A percentile compares a stretch with the other conserved stretches of the same genome.
Conservation (phyloP, 164 flowering plant genomes). For the Magnolia officinalis region DNA sequence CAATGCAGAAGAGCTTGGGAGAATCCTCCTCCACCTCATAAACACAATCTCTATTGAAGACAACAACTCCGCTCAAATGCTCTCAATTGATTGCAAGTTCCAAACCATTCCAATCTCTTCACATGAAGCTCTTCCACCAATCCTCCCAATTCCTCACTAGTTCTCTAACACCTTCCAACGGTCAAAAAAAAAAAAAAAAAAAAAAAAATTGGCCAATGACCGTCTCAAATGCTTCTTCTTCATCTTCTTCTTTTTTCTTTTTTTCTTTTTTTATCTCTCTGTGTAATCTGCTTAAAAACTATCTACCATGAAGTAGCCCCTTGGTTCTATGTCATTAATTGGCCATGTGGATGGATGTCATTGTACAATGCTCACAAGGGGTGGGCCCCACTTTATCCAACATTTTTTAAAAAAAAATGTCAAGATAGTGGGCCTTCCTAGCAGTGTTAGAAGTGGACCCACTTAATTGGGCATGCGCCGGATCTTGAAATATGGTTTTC, state of each 20-base stretch:
- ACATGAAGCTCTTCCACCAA: conserved; percentile 14
- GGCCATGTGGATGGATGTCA: too few species aligned
- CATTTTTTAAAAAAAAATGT: too few species aligned
- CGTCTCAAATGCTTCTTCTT: neutral
- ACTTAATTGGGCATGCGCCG: too few species aligned
- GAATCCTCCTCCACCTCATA: conserved; percentile 39
- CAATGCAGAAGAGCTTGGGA: conserved; percentile 57
- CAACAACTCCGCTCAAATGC: neutral
- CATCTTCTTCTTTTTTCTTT: too few species aligned
- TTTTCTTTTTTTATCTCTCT: too few species aligned
- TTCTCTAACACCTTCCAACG: neutral
- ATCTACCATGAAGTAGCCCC: too few species aligned
- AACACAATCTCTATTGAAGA: neutral
- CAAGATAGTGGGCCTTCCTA: too few species aligned
- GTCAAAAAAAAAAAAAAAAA: neutral
- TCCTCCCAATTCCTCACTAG: conserved; percentile 20
- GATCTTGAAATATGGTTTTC: too few species aligned
- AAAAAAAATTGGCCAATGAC: neutral
- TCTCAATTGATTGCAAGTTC: conserved; percentile 17
- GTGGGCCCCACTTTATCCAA: too few species aligned
- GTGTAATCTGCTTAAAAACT: conserved; percentile 6
- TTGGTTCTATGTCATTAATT: too few species aligned
- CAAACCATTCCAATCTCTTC: conserved; percentile 11
- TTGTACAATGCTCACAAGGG: too few species aligned
- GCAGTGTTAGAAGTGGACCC: too few species aligned